phyloP scores from a whole-genome alignment of 139 green algal genomes.

The Micromonas pusilla region DNA sequence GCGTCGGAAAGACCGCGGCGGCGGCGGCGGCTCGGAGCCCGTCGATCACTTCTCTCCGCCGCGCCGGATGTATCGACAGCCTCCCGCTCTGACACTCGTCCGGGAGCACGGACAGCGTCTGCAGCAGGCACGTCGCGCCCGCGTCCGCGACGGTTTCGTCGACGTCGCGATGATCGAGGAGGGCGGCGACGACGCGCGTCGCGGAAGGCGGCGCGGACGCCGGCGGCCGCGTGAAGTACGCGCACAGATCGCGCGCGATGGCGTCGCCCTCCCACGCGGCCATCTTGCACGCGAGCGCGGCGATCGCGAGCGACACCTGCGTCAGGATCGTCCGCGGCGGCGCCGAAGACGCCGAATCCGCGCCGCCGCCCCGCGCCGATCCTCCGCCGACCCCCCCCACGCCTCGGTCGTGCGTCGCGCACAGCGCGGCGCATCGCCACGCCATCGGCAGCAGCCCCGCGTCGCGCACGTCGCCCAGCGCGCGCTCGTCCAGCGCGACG shows the following conservation, averaged over 20 bases:
- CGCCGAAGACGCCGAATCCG: neutral
- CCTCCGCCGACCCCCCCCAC: no score
- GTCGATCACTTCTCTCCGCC: neutral
- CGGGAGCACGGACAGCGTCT: neutral
- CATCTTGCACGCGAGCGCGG: neutral
- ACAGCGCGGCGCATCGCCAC: neutral
- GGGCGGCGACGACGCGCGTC: neutral
- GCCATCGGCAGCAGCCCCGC: neutral
- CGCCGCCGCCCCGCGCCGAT: no score
- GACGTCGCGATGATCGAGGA: no score
- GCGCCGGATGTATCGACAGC: neutral
- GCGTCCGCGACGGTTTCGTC: neutral
- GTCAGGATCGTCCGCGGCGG: neutral
- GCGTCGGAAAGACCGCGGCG: neutral
- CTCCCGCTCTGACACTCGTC: neutral
- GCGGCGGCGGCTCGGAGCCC: neutral
- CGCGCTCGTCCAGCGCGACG: neutral
- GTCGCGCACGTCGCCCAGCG: neutral
- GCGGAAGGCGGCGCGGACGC: no score
- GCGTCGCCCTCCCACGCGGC: neutral
- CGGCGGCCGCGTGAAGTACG: neutral
- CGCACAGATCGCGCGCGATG: neutral
- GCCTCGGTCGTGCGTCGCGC: neutral
- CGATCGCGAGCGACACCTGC: neutral
- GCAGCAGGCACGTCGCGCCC: neutral